Evolutionary conservation across 306 rosid species (phyloP), one percentile per base, ranked within the genome.

Genomic region (Castanea sativa): DNA sequence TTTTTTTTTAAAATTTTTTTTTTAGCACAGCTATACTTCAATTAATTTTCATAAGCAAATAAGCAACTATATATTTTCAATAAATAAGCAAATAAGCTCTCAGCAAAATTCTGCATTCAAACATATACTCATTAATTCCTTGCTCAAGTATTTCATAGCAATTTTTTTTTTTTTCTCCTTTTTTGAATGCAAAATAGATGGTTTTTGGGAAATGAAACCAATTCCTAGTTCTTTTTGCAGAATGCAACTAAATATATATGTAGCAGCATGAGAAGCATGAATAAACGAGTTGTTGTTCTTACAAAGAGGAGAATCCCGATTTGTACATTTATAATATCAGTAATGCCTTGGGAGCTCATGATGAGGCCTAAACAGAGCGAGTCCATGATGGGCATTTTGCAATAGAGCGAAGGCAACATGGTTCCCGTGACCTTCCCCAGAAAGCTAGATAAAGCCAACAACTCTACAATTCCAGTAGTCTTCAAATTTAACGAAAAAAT

Each of bases 271-370:
- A 69, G 11, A 9, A 7, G 72, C 25, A n/a, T 69, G 20, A 20
- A 53, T 3, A 23, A 19, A 27, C n/a, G 12, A 41, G 43, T 16
- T 45, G 25, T 56, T 76, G 43, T 77, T 14, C 85, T 84, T 88
- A 92, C 97, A 0, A 0, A 3, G 60, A 80, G 78, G 23, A 80
- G 4, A 18, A 69, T 15, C 18, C 64, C 81, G 10, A 51, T 55
- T 21, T 88, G 91, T 23, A 86, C 20, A 45, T 63, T 7, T 19
- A 88, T 74, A 67, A 90, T 56, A 0, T 88, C 92, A 20, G 89
- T 77, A 73, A 90, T 76, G 74, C 94, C 97, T 69, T 83, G 90
- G 27, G 88, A 32, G 87, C 88, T 71, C 86, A 90, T 68, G 64
- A 89, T 57, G 59, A 92, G 87, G 13, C 90, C 94, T 35, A 90